These are phyloP conservation scores for Lactarius hengduanensis DNA, from an alignment of 768 basidiomycete species.

Conservation along the genomic window DNA sequence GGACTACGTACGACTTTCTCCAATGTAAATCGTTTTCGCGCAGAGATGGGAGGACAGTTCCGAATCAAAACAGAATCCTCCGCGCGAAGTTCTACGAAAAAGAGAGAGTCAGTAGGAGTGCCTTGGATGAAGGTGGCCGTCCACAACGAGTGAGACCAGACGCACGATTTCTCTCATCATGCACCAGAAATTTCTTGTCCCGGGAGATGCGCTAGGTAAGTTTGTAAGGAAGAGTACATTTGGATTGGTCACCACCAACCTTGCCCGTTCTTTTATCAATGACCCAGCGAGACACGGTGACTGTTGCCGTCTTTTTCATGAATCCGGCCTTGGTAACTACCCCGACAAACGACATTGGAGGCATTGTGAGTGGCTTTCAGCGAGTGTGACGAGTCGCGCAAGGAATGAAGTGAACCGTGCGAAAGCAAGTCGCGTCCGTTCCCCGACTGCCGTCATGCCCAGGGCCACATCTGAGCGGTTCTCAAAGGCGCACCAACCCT, in stretches of 20 bases:
- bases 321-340: conserved; percentile 76
- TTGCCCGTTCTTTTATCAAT: conserved; percentile 76
- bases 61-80: conserved; percentile 76
- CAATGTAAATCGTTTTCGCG: conserved; percentile 71
- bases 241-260: conserved; percentile 41
- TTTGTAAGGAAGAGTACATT: conserved; percentile 15
- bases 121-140: not conserved
- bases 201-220: conserved; percentile 60
- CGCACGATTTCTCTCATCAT: conserved; percentile 72
- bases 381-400: not conserved
- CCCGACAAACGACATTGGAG: conserved; percentile 74
- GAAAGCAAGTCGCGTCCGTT: not conserved
- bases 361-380: conserved; percentile 46
- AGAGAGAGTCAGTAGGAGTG: conserved; percentile 15
- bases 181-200: conserved; percentile 75
- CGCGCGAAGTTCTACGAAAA: conserved; percentile 53
- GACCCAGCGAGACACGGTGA: conserved; percentile 72
- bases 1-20: conserved; percentile 69
- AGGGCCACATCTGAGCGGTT: conserved; percentile 21
- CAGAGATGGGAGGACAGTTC: conserved; percentile 79
- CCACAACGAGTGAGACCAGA: conserved; percentile 17
- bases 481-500: conserved; percentile 60
- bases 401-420: not conserved
- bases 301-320: conserved; percentile 85
- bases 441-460: conserved; percentile 15